Evolutionary conservation across 192 early-diverging fungal species (phyloP).

Genomic region (Coemansia sp.): DNA sequence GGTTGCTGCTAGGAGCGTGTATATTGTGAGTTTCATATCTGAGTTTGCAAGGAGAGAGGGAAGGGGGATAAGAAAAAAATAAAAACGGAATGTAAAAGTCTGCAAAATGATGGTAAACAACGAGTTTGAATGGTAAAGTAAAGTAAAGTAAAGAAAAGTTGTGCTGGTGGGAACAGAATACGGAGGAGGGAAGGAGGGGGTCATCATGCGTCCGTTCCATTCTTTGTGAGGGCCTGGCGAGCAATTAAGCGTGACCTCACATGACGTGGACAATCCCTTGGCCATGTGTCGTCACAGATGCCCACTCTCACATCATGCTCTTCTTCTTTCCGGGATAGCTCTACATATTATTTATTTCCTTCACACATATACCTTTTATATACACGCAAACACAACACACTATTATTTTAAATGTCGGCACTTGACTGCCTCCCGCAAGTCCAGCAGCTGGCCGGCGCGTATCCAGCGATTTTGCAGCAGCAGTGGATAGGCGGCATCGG

Average conservation of each 20-base stretch:
- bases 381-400: background rate
- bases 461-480: conserved; percentile 32
- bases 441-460: conserved; percentile 42
- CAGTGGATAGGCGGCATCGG: conserved; percentile 35
- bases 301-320: background rate
- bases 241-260: conserved; percentile 9
- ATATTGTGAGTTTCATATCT: conserved; percentile 20
- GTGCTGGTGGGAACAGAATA: background rate
- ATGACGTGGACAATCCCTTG: conserved; percentile 7
- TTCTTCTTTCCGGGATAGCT: background rate
- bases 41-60: background rate
- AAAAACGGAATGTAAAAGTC: background rate
- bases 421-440: conserved; percentile 26
- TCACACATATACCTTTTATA: background rate
- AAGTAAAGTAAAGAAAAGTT: background rate
- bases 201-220: background rate
- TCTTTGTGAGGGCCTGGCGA: background rate
- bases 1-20: conserved; percentile 13
- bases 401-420: conserved; percentile 10
- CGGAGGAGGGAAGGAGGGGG: background rate
- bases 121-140: background rate
- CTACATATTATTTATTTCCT: background rate
- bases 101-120: background rate
- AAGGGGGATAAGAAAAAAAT: conserved; percentile 1
- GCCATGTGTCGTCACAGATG: background rate